These are phyloP conservation scores for Lentinula detonsa DNA, from an alignment of 768 basidiomycete species.

Conservation along the genomic window DNA sequence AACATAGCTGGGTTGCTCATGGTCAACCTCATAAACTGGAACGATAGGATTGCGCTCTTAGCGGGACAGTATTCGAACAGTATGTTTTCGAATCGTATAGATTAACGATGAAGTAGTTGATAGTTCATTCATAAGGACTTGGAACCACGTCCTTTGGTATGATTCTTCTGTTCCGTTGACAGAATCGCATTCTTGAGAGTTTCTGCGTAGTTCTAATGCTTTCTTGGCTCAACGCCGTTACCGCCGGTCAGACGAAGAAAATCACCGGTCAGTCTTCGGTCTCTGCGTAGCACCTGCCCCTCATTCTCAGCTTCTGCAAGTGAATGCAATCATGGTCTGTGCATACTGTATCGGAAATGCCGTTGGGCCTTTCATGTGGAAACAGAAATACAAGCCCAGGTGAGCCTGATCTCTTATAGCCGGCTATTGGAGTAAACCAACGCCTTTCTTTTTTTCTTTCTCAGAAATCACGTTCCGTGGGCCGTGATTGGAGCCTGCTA, in stretches of 20 bases:
- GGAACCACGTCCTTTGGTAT: constrained; percentile 49
- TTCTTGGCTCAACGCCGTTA: constrained; percentile 60
- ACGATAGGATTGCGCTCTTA: constrained; percentile 56
- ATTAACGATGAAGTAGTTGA: too few relatives aligned
- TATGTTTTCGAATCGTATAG: constrained; percentile 10
- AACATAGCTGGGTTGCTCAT: constrained; percentile 58
- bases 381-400: constrained; percentile 60
- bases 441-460: neutral
- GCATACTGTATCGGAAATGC: constrained; percentile 65
- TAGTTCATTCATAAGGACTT: constrained; percentile 23
- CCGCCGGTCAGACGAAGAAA: constrained; percentile 68
- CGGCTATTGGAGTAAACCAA: neutral
- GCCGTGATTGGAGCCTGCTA: constrained; percentile 61
- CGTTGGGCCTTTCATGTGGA: constrained; percentile 69
- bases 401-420: constrained; percentile 17
- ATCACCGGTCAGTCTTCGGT: constrained; percentile 19
- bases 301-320: constrained; percentile 22
- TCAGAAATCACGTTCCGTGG: neutral
- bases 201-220: constrained; percentile 34
- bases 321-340: constrained; percentile 67
- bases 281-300: neutral
- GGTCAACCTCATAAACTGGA: constrained; percentile 60
- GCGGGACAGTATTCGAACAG: constrained; percentile 46
- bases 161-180: neutral
- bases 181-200: neutral